Percentiles rank a stretch among this genome's conserved stretches.
These are phyloP conservation scores for Cercospora sp. DNA, from an alignment of 2,329 filamentous ascomycete genomes.

Conservation along the genomic window DNA sequence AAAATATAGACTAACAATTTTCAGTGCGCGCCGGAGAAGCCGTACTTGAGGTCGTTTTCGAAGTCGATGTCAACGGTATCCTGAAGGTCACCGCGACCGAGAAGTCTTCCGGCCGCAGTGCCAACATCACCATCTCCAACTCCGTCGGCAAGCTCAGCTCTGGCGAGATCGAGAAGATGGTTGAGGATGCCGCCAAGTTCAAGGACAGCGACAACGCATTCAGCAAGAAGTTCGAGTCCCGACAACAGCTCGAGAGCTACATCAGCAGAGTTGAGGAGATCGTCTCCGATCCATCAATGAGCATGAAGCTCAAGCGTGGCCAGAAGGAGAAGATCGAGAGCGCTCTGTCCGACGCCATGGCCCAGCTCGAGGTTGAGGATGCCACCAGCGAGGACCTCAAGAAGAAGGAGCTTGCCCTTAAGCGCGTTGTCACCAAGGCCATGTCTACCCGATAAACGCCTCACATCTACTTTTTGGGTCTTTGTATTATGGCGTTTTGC, in stretches of 20 bases:
- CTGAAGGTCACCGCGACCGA: conserved; percentile 99
- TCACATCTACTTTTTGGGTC: conserved; percentile 21
- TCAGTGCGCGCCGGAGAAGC: conserved; percentile 72
- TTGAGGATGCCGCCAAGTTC: conserved; percentile 96
- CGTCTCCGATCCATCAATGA: conserved; percentile 91
- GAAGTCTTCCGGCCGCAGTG: conserved; percentile 95
- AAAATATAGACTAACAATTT: neutral
- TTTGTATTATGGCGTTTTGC: conserved; percentile 28
- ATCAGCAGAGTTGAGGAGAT: conserved; percentile 99
- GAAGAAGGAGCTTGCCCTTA: conserved; percentile 99
- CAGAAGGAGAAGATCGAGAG: conserved; percentile 99
- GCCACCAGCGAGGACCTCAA: conserved; percentile 89
- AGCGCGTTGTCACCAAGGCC: conserved; percentile 93
- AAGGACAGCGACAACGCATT: conserved; percentile 97
- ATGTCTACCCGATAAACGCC: conserved; percentile 41
- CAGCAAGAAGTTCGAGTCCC: conserved; percentile 98
- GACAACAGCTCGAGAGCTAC: conserved; percentile 99
- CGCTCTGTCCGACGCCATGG: conserved; percentile 95
- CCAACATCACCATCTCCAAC: conserved; percentile 99
- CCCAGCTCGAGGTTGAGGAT: conserved; percentile 92
- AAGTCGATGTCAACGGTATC: conserved; percentile 96
- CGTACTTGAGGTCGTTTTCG: conserved; percentile 96
- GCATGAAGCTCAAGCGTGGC: conserved; percentile 96
- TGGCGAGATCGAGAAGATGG: conserved; percentile 96
- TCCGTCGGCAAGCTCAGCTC: conserved; percentile 97